These are phyloP conservation scores for Trichoderma sp. DNA, from an alignment of 2,329 filamentous ascomycete species.

Conservation along the genomic window DNA sequence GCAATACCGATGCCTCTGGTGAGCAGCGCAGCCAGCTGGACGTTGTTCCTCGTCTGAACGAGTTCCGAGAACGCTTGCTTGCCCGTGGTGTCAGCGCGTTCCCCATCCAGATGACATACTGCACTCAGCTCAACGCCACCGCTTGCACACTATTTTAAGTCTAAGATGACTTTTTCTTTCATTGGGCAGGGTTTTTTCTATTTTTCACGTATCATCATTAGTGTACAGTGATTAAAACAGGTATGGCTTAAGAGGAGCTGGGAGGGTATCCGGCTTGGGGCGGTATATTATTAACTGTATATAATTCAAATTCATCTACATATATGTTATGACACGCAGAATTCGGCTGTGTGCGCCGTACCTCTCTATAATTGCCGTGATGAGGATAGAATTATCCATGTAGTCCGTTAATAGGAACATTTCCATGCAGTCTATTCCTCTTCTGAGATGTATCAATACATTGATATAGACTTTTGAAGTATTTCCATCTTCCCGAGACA, in stretches of 20 bases:
- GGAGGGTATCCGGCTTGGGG: background rate
- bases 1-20: conserved; percentile 63
- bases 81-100: conserved; percentile 63
- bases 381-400: background rate
- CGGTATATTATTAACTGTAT: conserved; percentile 1
- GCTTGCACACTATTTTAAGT: conserved; percentile 14
- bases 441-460: background rate
- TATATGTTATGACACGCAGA: background rate
- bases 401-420: background rate
- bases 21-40: conserved; percentile 71
- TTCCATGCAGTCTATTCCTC: background rate
- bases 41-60: conserved; percentile 68
- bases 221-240: background rate
- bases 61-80: conserved; percentile 76
- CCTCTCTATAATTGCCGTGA: background rate
- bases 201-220: background rate
- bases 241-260: background rate
- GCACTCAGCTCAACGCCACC: conserved; percentile 18
- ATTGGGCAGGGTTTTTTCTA: background rate
- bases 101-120: conserved; percentile 47
- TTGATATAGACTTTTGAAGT: background rate
- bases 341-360: background rate
- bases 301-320: background rate
- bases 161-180: background rate
- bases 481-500: background rate